Percentiles rank a stretch among this genome's conserved stretches.
Evolutionary conservation across 2,329 filamentous ascomycete species (phyloP).

Genomic region (Pseudogymnoascus verrucosus): DNA sequence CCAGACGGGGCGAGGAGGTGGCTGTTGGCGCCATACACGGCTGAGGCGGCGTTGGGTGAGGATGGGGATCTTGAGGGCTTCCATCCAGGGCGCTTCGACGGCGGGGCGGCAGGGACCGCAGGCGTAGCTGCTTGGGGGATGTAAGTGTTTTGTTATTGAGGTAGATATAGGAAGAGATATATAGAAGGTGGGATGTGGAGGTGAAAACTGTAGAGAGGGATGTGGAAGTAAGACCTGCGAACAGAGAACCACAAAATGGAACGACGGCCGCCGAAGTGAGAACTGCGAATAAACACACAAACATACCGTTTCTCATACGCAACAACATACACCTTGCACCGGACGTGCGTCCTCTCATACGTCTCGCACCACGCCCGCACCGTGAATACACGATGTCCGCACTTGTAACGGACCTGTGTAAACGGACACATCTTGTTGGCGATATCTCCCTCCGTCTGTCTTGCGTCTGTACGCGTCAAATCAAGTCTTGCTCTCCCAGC

Average conservation of each 20-base stretch:
- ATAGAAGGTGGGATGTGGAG: not conserved
- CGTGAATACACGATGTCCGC: constrained; percentile 45
- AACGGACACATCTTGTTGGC: constrained; percentile 46
- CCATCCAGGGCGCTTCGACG: not conserved
- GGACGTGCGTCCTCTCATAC: constrained; percentile 43
- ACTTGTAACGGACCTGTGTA: constrained; percentile 49
- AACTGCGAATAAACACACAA: not conserved
- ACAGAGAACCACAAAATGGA: no score
- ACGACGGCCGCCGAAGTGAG: not conserved
- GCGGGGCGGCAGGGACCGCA: not conserved
- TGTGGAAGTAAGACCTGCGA: no score
- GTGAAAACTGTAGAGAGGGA: no score
- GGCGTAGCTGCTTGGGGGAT: not conserved
- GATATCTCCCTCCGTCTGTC: not conserved
- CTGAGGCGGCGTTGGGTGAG: not conserved
- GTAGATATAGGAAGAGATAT: not conserved
- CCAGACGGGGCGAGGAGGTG: not conserved
- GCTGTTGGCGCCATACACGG: not conserved
- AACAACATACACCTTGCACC: constrained; percentile 47
- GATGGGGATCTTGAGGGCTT: not conserved
- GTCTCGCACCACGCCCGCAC: constrained; percentile 46
- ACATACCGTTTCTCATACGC: constrained; percentile 21
- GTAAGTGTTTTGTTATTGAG: not conserved
- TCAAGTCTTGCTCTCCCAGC: not conserved
- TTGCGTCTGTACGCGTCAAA: not conserved